Conservation (phyloP, 108 stramenopile genomes). For the Skeletonema tropicum region DNA sequence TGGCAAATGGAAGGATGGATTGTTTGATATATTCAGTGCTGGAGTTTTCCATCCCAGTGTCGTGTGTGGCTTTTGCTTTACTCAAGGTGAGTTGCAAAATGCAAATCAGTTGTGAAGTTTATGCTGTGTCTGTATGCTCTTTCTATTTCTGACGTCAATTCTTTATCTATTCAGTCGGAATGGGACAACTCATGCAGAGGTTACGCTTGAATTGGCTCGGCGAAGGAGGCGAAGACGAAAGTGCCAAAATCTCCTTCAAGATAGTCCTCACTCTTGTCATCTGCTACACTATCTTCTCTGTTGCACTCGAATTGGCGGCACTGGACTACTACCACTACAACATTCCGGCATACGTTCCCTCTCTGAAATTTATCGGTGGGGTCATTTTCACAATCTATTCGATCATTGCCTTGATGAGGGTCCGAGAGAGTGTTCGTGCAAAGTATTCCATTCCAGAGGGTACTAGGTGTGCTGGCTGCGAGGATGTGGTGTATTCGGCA, state of each 20-base stretch:
- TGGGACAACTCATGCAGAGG: conserved; percentile 86
- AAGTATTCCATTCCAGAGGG: conserved; percentile 82
- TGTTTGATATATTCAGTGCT: conserved; percentile 61
- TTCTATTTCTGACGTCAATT: background rate
- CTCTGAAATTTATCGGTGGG: conserved; percentile 59
- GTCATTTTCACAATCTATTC: conserved; percentile 70
- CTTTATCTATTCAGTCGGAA: conserved; percentile 43
- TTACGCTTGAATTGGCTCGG: conserved; percentile 86
- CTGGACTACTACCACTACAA: conserved; percentile 33
- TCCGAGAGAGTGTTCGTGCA: conserved; percentile 69
- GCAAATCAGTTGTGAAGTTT: background rate
- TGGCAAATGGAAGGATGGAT: conserved; percentile 82
- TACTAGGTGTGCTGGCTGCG: conserved; percentile 58
- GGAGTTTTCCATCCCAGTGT: conserved; percentile 74
- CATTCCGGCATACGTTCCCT: conserved; percentile 46
- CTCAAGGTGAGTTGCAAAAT: conserved; percentile 48
- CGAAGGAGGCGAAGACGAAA: conserved; percentile 44
- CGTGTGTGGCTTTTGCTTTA: conserved; percentile 73
- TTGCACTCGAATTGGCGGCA: conserved; percentile 52
- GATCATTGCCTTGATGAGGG: conserved; percentile 71
- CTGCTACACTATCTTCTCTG: conserved; percentile 63
- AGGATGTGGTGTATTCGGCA: conserved; percentile 74
- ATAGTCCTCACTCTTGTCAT: conserved; percentile 62
- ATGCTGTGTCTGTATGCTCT: background rate
- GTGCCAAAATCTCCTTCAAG: conserved; percentile 69